Evolutionary conservation across 2,329 filamentous ascomycete genomes (phyloP).

Genomic region (Calcarisporium arbuscula): DNA sequence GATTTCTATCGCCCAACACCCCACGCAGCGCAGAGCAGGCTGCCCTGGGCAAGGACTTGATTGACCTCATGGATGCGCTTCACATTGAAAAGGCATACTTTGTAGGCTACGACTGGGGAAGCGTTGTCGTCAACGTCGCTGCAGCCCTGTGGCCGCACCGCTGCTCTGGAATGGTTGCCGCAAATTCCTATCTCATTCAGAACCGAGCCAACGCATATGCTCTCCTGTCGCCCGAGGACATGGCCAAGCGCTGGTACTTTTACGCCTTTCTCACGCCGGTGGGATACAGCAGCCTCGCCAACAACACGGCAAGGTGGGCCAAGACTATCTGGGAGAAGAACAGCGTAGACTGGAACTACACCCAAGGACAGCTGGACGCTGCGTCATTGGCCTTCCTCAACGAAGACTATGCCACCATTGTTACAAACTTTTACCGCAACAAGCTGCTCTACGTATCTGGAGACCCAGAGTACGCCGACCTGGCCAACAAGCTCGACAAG

Average conservation of each 20-base stretch:
- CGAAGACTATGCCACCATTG: conserved; percentile 7
- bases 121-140: conserved; percentile 4
- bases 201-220: conserved; percentile 4
- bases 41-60: conserved; percentile 4
- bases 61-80: conserved; percentile 5
- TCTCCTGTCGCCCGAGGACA: background rate
- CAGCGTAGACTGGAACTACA: background rate
- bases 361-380: conserved; percentile 1
- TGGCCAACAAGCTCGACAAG: conserved; percentile 4
- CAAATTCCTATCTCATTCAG: conserved; percentile 5
- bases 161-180: conserved; percentile 4
- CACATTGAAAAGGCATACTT: conserved; percentile 5
- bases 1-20: conserved; percentile 1
- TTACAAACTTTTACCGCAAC: conserved; percentile 7
- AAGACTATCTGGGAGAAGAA: conserved; percentile 2
- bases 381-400: conserved; percentile 4
- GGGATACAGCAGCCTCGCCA: conserved; percentile 2
- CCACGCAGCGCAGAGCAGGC: conserved; percentile 5
- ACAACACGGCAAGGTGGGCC: conserved; percentile 3
- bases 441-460: conserved; percentile 6
- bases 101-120: conserved; percentile 6
- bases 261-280: conserved; percentile 5
- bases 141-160: conserved; percentile 4
- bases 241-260: conserved; percentile 4
- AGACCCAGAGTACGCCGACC: conserved; percentile 3